phyloP scores from a whole-genome alignment of 1,139 yeast species.

The Yamadazyma trypodendri region DNA sequence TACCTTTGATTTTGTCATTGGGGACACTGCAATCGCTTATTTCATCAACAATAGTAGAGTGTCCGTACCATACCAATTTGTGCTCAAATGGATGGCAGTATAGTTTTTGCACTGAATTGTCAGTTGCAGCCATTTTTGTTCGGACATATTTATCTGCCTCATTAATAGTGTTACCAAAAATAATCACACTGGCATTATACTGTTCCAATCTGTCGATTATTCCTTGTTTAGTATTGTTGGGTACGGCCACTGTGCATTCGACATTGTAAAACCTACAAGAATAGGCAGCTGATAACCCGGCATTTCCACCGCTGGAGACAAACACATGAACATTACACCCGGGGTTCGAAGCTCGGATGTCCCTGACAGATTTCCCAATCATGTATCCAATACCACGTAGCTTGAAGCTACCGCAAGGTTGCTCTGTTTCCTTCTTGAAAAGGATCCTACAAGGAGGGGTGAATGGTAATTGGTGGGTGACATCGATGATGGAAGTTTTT shows the following conservation, averaged over 20 bases:
- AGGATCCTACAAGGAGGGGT: conserved; percentile 28
- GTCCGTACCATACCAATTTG: conserved; percentile 41
- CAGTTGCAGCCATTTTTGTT: conserved; percentile 17
- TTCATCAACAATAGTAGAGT: conserved; percentile 35
- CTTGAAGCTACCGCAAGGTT: conserved; percentile 43
- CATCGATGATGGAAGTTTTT: conserved; percentile 28
- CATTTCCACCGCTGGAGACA: conserved; percentile 48
- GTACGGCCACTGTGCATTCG: conserved; percentile 42
- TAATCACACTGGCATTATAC: conserved; percentile 30
- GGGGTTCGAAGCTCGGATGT: conserved; percentile 19
- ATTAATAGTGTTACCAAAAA: conserved; percentile 34
- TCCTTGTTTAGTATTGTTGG: conserved; percentile 24
- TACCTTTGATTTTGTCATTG: conserved; percentile 28
- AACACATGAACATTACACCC: conserved; percentile 26
- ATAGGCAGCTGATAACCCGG: conserved; percentile 48
- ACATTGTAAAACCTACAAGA: conserved; percentile 27
- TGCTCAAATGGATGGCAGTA: conserved; percentile 46
- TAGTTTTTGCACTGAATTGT: conserved; percentile 22
- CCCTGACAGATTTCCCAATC: conserved; percentile 21
- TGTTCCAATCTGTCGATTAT: conserved; percentile 24
- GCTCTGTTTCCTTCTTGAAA: conserved; percentile 40
- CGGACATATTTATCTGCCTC: conserved; percentile 37
- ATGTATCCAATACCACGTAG: conserved; percentile 40
- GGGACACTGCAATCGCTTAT: conserved; percentile 21
- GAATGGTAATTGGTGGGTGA: conserved; percentile 23